phyloP scores from a whole-genome alignment of 345 rosid species.

The Dovyalis caffra region DNA sequence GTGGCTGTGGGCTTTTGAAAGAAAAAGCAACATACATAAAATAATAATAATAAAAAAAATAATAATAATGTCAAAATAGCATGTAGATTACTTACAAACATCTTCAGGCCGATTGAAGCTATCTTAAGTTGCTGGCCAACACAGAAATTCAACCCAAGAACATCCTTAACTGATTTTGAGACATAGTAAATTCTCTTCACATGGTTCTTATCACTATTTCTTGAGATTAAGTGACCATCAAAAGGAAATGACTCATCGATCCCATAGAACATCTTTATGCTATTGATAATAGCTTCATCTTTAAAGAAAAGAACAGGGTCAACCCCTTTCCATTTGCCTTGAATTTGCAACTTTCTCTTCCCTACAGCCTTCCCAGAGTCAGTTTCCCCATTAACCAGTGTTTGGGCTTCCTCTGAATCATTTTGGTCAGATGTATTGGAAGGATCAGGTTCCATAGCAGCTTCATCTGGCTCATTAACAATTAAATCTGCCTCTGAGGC shows the following conservation, averaged over 20 bases:
- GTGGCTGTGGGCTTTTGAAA: background rate
- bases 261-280: slow-evolving; percentile 79
- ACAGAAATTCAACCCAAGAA: slow-evolving; percentile 64
- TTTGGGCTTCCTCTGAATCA: slow-evolving; percentile 34
- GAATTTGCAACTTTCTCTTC: slow-evolving; percentile 83
- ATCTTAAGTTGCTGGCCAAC: slow-evolving; percentile 87
- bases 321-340: slow-evolving; percentile 92
- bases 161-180: slow-evolving; percentile 76
- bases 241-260: slow-evolving; percentile 74
- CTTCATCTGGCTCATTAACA: slow-evolving; percentile 31
- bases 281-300: slow-evolving; percentile 60
- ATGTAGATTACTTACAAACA: slow-evolving; percentile 72
- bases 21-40: background rate
- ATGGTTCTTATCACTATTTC: slow-evolving; percentile 73
- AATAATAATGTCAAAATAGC: background rate
- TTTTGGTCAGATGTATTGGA: slow-evolving; percentile 29
- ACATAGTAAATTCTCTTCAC: slow-evolving; percentile 94
- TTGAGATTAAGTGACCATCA: slow-evolving; percentile 66
- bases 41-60: background rate
- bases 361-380: slow-evolving; percentile 41
- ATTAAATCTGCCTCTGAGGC: slow-evolving; percentile 39
- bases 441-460: slow-evolving; percentile 29
- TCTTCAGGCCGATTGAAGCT: slow-evolving; percentile 86
- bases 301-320: slow-evolving; percentile 84
- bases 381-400: slow-evolving; percentile 33